A percentile compares a stretch with the other conserved stretches of the same genome.
Conservation (phyloP, 495 filamentous ascomycete genomes). For the Neurospora cerealis region DNA sequence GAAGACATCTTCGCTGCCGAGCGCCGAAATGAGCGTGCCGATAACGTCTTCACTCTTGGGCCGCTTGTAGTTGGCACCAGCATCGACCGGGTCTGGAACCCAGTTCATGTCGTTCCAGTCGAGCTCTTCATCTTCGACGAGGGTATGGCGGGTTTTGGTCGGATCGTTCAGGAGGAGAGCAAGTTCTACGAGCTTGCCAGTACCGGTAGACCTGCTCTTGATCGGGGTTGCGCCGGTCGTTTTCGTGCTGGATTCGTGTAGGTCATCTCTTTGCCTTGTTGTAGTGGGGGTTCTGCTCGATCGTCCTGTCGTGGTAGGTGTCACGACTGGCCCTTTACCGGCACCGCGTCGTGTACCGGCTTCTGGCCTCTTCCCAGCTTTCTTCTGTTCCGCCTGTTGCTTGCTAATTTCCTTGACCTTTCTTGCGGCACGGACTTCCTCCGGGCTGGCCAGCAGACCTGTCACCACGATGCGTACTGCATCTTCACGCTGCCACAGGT, state of each 20-base stretch:
- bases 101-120: conserved; percentile 88
- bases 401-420: conserved; percentile 30
- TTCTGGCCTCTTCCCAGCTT: background rate
- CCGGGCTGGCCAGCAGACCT: conserved; percentile 65
- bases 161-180: conserved; percentile 62
- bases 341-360: background rate
- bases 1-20: conserved; percentile 79
- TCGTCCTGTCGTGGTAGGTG: conserved; percentile 4
- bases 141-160: conserved; percentile 35
- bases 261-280: background rate
- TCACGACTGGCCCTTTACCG: conserved; percentile 2
- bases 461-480: conserved; percentile 79
- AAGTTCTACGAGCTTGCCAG: conserved; percentile 55
- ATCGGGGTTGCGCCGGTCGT: background rate
- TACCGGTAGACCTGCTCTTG: background rate
- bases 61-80: conserved; percentile 80
- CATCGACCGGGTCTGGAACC: conserved; percentile 87
- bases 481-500: conserved; percentile 89
- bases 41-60: conserved; percentile 89
- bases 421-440: conserved; percentile 26
- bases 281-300: conserved; percentile 1
- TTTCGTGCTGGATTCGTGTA: conserved; percentile 1
- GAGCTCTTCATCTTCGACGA: conserved; percentile 54
- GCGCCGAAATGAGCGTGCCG: conserved; percentile 74
- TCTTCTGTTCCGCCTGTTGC: background rate